phyloP scores from a whole-genome alignment of 1,284 basidiomycete species.

The Cryptococcus deneoformans region DNA sequence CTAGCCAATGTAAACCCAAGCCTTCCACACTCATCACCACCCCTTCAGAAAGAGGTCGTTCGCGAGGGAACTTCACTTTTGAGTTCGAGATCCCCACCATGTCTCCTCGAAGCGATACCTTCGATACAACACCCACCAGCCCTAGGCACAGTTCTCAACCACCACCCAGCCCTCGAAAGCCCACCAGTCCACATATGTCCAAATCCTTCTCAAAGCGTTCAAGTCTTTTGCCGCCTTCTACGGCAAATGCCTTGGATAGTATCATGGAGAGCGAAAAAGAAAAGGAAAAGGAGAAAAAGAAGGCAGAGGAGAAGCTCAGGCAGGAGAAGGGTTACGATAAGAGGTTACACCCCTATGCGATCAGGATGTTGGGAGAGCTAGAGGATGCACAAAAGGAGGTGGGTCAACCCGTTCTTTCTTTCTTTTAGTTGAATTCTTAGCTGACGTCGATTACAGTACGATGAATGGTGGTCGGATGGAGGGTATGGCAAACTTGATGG shows the following conservation, averaged over 20 bases:
- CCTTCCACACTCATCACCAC: slow-evolving; percentile 38
- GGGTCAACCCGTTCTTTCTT: slow-evolving; percentile 18
- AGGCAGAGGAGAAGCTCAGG: slow-evolving; percentile 5
- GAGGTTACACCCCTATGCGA: slow-evolving; percentile 52
- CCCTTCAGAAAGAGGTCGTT: slow-evolving; percentile 7
- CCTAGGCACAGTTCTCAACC: slow-evolving; percentile 3
- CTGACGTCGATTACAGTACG: slow-evolving; percentile 27
- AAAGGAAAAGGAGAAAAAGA: slow-evolving; percentile 3
- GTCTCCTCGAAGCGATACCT: slow-evolving; percentile 48
- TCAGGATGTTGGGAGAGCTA: slow-evolving; percentile 52
- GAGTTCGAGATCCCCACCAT: slow-evolving; percentile 50
- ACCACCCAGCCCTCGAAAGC: slow-evolving; percentile 32
- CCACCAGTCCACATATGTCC: slow-evolving; percentile 46
- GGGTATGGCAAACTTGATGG: slow-evolving; percentile 48
- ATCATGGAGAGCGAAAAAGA: slow-evolving; percentile 18
- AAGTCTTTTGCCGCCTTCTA: slow-evolving; percentile 44
- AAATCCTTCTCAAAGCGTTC: slow-evolving; percentile 48
- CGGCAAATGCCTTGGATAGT: slow-evolving; percentile 40
- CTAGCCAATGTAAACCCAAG: slow-evolving; percentile 23
- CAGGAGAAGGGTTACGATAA: slow-evolving; percentile 35
- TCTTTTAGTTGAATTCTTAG: background rate
- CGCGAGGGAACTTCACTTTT: slow-evolving; percentile 29
- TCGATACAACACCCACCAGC: slow-evolving; percentile 34
- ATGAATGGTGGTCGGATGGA: slow-evolving; percentile 50
- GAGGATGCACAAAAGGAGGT: slow-evolving; percentile 53